Percentiles rank a stretch among this genome's conserved stretches.
These are phyloP conservation scores for Leccinum rimulosum DNA, from an alignment of 768 basidiomycete genomes.

Conservation along the genomic window DNA sequence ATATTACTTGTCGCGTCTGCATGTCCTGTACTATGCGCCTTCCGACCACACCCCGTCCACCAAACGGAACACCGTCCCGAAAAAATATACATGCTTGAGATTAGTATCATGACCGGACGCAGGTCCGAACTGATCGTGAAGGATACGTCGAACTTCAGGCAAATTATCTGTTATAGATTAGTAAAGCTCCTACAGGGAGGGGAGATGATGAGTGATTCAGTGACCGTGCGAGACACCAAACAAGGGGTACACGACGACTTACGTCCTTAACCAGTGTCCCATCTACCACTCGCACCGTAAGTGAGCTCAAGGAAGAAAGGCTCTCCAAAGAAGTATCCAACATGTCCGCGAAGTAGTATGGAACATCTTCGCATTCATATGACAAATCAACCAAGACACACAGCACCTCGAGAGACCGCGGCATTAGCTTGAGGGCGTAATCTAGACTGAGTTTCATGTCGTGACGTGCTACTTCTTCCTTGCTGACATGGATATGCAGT, in stretches of 20 bases:
- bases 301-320: neutral
- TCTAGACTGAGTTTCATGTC: neutral
- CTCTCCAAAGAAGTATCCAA: neutral
- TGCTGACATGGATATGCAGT: neutral
- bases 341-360: neutral
- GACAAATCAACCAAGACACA: neutral
- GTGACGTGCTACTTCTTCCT: neutral
- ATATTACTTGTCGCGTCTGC: too few relatives aligned
- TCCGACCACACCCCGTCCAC: slow-evolving; percentile 10
- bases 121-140: neutral
- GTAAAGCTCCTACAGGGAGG: neutral
- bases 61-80: neutral
- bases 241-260: neutral
- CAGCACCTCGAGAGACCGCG: neutral
- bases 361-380: neutral
- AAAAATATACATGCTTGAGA: neutral
- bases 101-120: neutral
- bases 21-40: neutral
- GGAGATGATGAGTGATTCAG: neutral
- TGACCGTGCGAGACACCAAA: neutral
- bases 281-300: too few relatives aligned
- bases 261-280: too few relatives aligned
- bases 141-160: neutral
- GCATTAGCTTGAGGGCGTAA: neutral
- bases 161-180: neutral